These are phyloP conservation scores for Pseudogymnoascus sp. DNA, from an alignment of 2,329 filamentous ascomycete genomes.

Conservation along the genomic window DNA sequence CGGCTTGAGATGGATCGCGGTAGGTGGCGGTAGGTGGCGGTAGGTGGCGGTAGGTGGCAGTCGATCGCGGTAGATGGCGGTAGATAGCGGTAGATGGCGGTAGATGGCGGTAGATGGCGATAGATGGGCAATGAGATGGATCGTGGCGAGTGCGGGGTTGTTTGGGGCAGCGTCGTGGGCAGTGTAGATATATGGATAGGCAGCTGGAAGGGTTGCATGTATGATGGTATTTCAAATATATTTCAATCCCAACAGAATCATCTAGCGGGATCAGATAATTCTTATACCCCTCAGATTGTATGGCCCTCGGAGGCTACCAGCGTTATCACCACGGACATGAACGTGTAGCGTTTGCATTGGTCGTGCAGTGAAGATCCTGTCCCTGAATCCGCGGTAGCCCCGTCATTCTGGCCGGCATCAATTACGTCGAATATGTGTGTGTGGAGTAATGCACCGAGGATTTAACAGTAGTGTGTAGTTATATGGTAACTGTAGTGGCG, in stretches of 20 bases:
- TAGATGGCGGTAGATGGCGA: background rate
- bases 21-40: background rate
- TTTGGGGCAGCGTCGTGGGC: background rate
- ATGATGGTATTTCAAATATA: background rate
- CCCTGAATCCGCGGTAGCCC: background rate
- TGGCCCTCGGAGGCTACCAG: background rate
- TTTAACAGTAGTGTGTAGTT: background rate
- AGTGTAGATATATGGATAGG: background rate
- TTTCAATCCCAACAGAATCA: background rate
- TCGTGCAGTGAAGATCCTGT: background rate
- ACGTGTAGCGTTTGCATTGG: constrained; percentile 4
- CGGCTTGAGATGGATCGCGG: constrained; percentile 34
- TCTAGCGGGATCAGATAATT: background rate
- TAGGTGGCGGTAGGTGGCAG: background rate
- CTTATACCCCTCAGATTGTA: background rate
- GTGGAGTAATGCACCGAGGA: background rate
- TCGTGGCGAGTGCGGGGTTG: background rate
- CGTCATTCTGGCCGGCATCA: background rate
- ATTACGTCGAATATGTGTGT: background rate
- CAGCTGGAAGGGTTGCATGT: background rate
- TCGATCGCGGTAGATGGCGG: background rate
- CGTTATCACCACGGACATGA: background rate
- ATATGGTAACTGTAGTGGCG: too few species aligned
- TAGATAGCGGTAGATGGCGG: background rate
- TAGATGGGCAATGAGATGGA: background rate